Evolutionary conservation across 768 basidiomycete genomes (phyloP), one percentile per base, ranked within the genome.

Genomic region (Infundibulicybe gibba): DNA sequence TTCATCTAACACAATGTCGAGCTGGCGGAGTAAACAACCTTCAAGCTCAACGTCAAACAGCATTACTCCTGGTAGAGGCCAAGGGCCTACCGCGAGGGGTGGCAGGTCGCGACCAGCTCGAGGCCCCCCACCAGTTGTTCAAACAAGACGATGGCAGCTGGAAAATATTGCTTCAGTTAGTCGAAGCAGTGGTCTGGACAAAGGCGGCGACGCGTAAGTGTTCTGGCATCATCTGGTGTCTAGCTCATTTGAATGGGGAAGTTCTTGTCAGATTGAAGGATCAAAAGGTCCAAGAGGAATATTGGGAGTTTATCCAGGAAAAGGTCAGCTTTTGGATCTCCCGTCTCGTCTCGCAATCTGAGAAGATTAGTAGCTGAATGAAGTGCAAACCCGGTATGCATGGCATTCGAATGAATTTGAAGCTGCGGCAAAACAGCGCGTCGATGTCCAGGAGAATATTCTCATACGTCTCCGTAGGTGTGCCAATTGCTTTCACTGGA

Each of bases 141-240:
- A 25, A 25, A 25, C 25, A 25, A 25, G 25, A 25, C 25, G 55
- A 48, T 54, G 67, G 42, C 74, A 68, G 38, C 83, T 88, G 81
- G 79, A 85, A 48, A 65, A 76, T 42, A 76, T 90, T 41, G 75
- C 87, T 1, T 86, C 85, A 2, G 78, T 89, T 40, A 90, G 87
- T 58, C 74, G 88, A 34, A 87, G 85, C 54, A 83, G 87, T 53
- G 87, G 88, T 9, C 59, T 89, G 19, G 83, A 84, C 54, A 81
- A 77, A 53, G 85, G 80, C 49, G 87, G 88, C 33, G 83, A 89
- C 65, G 74, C 77, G 88, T 90, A 64, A 75, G 87, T 63, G 42
- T n/a, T 10, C n/a, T 32, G 44, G 9, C 32, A 38, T 41, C 17
- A 25, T 12, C 3, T 25, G 33, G 9, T 39, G 20, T 12, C 32